A percentile compares a stretch with the other conserved stretches of the same genome.
These are phyloP conservation scores for Cytospora leucostoma DNA, from an alignment of 2,329 filamentous ascomycete species.

Conservation along the genomic window DNA sequence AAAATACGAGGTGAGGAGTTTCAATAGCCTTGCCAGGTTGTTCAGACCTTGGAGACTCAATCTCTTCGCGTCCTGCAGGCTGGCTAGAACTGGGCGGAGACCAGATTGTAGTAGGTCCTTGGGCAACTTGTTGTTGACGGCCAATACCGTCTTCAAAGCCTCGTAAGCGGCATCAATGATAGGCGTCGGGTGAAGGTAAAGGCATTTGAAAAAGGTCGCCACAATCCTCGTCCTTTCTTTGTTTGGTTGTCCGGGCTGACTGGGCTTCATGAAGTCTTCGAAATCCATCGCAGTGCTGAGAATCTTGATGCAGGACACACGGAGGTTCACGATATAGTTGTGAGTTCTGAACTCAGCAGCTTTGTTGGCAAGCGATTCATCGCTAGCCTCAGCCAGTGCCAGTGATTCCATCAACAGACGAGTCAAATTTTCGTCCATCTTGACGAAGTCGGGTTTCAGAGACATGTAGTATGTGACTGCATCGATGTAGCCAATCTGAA, in stretches of 20 bases:
- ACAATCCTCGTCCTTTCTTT: constrained; percentile 73
- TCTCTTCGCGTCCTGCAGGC: constrained; percentile 89
- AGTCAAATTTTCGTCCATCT: constrained; percentile 89
- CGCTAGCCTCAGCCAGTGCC: constrained; percentile 89
- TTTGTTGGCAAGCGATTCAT: constrained; percentile 90
- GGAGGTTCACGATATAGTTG: constrained; percentile 85
- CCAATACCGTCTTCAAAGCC: constrained; percentile 83
- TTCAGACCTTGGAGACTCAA: constrained; percentile 87
- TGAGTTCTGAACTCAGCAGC: constrained; percentile 94
- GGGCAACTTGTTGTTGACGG: constrained; percentile 85
- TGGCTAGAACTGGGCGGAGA: constrained; percentile 91
- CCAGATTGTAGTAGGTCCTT: constrained; percentile 96
- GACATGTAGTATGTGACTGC: constrained; percentile 94
- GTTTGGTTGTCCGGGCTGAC: constrained; percentile 53
- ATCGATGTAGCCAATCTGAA: constrained; percentile 97
- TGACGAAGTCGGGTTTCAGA: constrained; percentile 83
- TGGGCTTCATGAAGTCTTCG: constrained; percentile 80
- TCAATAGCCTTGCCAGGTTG: constrained; percentile 84
- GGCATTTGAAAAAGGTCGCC: constrained; percentile 94
- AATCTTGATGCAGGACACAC: constrained; percentile 91
- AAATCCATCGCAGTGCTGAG: constrained; percentile 92
- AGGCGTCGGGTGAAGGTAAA: constrained; percentile 89
- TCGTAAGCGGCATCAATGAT: constrained; percentile 94
- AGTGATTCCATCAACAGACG: constrained; percentile 90
- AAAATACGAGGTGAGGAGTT: constrained; percentile 95